A percentile compares a stretch with the other conserved stretches of the same genome.
These are phyloP conservation scores for Ramaria rubella DNA, from an alignment of 768 basidiomycete species.

Conservation along the genomic window DNA sequence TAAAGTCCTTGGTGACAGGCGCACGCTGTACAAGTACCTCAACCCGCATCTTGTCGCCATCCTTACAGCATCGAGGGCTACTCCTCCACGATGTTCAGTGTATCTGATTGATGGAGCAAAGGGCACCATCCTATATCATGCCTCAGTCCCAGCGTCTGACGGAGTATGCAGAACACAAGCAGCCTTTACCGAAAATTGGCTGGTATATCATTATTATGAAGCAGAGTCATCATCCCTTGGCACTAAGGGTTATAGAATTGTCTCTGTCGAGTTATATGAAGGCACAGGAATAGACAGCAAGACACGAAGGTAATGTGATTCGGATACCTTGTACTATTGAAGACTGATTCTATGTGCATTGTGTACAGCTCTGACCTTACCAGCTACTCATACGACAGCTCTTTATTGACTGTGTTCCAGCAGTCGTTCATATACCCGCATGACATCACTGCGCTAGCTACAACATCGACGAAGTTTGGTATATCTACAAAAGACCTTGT, in stretches of 20 bases:
- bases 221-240: slow-evolving; percentile 39
- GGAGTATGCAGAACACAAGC: slow-evolving; percentile 60
- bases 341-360: not conserved
- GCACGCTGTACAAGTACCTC: slow-evolving; percentile 90
- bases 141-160: slow-evolving; percentile 40
- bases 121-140: slow-evolving; percentile 68
- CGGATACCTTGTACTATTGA: not conserved
- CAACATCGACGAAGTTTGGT: slow-evolving; percentile 83
- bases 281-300: slow-evolving; percentile 61
- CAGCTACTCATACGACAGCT: slow-evolving; percentile 46
- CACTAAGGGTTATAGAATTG: slow-evolving; percentile 64
- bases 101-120: slow-evolving; percentile 77
- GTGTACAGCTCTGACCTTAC: slow-evolving; percentile 44
- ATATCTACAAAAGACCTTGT: slow-evolving; percentile 84
- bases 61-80: slow-evolving; percentile 39
- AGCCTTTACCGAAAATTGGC: slow-evolving; percentile 81
- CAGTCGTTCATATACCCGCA: slow-evolving; percentile 66
- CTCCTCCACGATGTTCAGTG: slow-evolving; percentile 44
- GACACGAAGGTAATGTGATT: slow-evolving; percentile 52
- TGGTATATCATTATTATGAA: slow-evolving; percentile 84
- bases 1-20: slow-evolving; percentile 79
- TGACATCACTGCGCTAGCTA: slow-evolving; percentile 59
- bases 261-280: slow-evolving; percentile 88
- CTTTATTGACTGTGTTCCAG: slow-evolving; percentile 52
- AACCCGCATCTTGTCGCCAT: slow-evolving; percentile 73